Evolutionary conservation across 352 stramenopile species (phyloP), one percentile per base, ranked within the genome.

Genomic region (Phytophthora pseudosyringae): DNA sequence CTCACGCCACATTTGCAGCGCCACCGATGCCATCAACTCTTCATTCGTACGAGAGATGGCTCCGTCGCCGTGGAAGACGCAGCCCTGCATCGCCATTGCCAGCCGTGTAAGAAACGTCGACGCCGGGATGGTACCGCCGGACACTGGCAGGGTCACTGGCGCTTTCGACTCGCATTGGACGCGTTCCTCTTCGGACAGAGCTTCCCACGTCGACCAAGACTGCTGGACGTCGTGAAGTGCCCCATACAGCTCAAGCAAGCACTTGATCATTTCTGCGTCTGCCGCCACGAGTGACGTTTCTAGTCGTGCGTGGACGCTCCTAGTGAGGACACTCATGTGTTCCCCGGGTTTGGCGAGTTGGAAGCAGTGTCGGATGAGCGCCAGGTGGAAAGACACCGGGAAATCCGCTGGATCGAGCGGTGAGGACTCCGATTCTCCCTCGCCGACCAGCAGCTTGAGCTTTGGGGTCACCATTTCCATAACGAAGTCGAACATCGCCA

Each of bases 1-100:
- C 39, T 86, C 77, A 29, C 64, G 67, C 77, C 78, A 89, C 26
- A 85, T 72, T 44, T 72, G 38, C 9, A 84, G 18, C 9, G 73
- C 71, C 1, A 70, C 52, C 12, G 64, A 67, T 9, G 69, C 66
- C 45, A 85, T 31, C 3, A 85, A 46, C 18, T 83, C 75, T 32
- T 67, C 48, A 35, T 74, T 81, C 10, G 65, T 68, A 6, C 49
- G 49, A 29, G 48, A 36, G 21, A 81, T 69, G 0, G 35, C 29
- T 1, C 65, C 65, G n/a, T 65, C 43, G 12, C 57, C 60, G 26
- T 73, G 29, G 7, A 52, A 70, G 0, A 81, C 53, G 35, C 67
- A 82, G 18, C 45, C 35, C 13, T 67, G 62, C n/a, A 81, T 54
- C 18, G 75, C 60, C 1, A 48, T 69, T 43, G 68, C 59, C 29